Conservation (phyloP, 805 yeast species). For the Zygosaccharomyces bailii region DNA sequence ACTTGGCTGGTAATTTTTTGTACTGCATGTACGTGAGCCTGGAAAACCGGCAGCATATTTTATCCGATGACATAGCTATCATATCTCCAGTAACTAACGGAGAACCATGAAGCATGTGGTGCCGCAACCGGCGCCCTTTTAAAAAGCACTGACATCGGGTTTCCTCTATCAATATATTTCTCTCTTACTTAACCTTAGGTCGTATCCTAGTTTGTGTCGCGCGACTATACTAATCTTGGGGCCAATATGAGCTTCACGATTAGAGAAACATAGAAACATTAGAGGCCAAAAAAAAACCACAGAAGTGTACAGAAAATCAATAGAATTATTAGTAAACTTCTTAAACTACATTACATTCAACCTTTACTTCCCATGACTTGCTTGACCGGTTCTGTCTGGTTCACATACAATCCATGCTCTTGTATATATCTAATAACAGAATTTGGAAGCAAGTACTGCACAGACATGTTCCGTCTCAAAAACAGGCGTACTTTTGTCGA, state of each 20-base stretch:
- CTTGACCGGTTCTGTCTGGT: constrained; percentile 91
- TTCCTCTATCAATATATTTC: neutral
- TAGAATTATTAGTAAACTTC: constrained; percentile 2
- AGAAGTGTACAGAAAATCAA: neutral
- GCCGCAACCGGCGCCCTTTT: neutral
- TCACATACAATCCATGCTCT: constrained; percentile 79
- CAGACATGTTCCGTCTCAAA: constrained; percentile 93
- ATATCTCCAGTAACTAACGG: neutral
- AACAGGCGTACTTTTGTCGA: constrained; percentile 93
- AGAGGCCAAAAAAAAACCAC: no score
- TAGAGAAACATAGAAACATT: no score
- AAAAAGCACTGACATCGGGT: neutral
- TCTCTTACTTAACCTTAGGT: neutral
- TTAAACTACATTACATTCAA: constrained; percentile 15
- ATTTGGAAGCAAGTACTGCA: constrained; percentile 90
- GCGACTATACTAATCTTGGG: constrained; percentile 4
- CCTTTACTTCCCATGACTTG: constrained; percentile 59
- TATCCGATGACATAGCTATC: constrained; percentile 1
- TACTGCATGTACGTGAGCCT: constrained; percentile 14
- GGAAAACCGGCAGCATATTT: constrained; percentile 9
- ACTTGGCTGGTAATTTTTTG: constrained; percentile 6
- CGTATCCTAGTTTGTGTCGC: constrained; percentile 11
- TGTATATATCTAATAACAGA: constrained; percentile 92
- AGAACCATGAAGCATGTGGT: no score
- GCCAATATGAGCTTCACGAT: no score